Conservation (phyloP, 2,329 filamentous ascomycete species). For the Cercospora sp. region DNA sequence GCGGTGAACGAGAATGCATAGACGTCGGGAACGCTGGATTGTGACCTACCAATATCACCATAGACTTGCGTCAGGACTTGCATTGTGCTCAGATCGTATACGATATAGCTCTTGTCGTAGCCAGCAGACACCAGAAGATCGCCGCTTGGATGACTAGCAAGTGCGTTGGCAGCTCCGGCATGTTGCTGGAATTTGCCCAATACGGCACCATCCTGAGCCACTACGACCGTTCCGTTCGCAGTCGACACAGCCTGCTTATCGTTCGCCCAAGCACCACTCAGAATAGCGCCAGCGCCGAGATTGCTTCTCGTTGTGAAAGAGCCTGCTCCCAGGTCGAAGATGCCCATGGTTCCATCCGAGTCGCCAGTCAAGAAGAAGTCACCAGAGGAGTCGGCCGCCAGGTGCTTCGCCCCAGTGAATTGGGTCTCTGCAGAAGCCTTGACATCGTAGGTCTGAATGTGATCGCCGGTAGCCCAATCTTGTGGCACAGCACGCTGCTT, state of each 20-base stretch:
- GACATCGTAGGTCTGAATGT: conserved; percentile 62
- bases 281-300: conserved; percentile 65
- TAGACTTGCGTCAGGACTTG: conserved; percentile 76
- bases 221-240: conserved; percentile 73
- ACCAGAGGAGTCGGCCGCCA: conserved; percentile 61
- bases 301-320: conserved; percentile 71
- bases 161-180: conserved; percentile 73
- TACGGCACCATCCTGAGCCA: conserved; percentile 72
- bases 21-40: background rate
- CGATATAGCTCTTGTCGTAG: conserved; percentile 85
- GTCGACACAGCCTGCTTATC: conserved; percentile 72
- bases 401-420: conserved; percentile 59
- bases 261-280: conserved; percentile 65
- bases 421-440: conserved; percentile 57
- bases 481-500: conserved; percentile 85
- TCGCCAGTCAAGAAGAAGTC: conserved; percentile 74
- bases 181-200: conserved; percentile 74
- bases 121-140: conserved; percentile 84
- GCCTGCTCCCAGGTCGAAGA: conserved; percentile 77
- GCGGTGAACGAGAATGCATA: background rate
- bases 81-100: conserved; percentile 75
- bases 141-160: conserved; percentile 80
- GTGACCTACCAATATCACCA: conserved; percentile 70
- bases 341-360: conserved; percentile 69
- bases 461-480: conserved; percentile 77